Percentiles rank a stretch among this genome's conserved stretches.
phyloP scores from a whole-genome alignment of 306 rosid genomes.

The Styphnolobium japonicum region DNA sequence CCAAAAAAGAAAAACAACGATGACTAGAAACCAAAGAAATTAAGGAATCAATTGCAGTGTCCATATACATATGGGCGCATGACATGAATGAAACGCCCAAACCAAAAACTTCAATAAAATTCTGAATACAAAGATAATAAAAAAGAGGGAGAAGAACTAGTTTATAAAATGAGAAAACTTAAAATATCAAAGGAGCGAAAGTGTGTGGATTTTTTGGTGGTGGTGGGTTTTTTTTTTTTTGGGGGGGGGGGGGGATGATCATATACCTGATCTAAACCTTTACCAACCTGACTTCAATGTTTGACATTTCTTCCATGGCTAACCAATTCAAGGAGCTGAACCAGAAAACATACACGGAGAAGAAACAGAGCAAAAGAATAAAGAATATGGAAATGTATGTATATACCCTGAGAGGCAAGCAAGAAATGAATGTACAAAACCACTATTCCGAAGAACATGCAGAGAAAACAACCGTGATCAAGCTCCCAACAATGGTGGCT shows the following conservation, averaged over 20 bases:
- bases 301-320: background rate
- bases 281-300: background rate
- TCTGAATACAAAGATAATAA: background rate
- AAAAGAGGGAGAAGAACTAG: background rate
- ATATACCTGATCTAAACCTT: background rate
- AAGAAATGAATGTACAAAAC: background rate
- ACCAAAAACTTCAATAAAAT: background rate
- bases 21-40: background rate
- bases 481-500: background rate
- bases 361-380: background rate
- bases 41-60: background rate
- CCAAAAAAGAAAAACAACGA: background rate
- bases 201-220: background rate
- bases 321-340: background rate
- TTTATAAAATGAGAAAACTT: background rate
- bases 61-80: background rate
- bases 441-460: background rate
- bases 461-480: background rate
- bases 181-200: background rate
- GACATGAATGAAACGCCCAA: background rate
- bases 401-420: background rate
- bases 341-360: background rate
- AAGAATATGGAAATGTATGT: background rate
- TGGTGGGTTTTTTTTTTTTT: too few species aligned
- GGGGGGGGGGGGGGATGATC: too few species aligned